Evolutionary conservation across 73 alveolate species (phyloP).

Genomic region (Tetrahymena borealis): DNA sequence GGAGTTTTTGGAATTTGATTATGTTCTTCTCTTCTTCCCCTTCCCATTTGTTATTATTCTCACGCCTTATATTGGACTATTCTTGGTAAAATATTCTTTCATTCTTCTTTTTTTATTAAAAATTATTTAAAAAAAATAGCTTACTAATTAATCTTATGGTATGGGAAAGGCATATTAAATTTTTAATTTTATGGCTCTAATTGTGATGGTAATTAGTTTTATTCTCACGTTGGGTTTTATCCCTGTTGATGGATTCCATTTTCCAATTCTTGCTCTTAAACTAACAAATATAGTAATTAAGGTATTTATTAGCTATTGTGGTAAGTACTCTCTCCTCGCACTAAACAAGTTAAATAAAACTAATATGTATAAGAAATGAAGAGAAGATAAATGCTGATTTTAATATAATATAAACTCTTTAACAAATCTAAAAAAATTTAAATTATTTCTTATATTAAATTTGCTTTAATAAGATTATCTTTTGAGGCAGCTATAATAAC

Average conservation of each 20-base stretch:
- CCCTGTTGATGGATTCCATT: not conserved
- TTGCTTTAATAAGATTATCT: too few relatives aligned
- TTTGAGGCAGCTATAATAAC: too few relatives aligned
- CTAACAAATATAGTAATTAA: not conserved
- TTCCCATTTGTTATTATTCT: not conserved
- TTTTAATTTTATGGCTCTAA: not conserved
- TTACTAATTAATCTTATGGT: not conserved
- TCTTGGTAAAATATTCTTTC: not conserved
- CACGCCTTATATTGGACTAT: not conserved
- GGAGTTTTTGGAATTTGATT: not conserved
- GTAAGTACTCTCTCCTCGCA: not conserved
- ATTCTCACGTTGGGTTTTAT: not conserved
- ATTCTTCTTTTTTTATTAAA: not conserved
- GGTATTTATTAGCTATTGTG: not conserved
- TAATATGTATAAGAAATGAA: not conserved
- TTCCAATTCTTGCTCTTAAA: not conserved
- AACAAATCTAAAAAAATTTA: too few relatives aligned
- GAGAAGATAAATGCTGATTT: too few relatives aligned
- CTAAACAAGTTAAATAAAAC: not conserved
- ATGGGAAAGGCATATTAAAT: not conserved
- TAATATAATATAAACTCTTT: too few relatives aligned
- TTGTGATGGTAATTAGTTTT: not conserved
- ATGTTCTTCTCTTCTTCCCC: not conserved
- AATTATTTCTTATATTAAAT: too few relatives aligned
- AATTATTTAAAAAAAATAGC: not conserved